phyloP scores from a whole-genome alignment of 768 basidiomycete species.

The Russula vinacea region DNA sequence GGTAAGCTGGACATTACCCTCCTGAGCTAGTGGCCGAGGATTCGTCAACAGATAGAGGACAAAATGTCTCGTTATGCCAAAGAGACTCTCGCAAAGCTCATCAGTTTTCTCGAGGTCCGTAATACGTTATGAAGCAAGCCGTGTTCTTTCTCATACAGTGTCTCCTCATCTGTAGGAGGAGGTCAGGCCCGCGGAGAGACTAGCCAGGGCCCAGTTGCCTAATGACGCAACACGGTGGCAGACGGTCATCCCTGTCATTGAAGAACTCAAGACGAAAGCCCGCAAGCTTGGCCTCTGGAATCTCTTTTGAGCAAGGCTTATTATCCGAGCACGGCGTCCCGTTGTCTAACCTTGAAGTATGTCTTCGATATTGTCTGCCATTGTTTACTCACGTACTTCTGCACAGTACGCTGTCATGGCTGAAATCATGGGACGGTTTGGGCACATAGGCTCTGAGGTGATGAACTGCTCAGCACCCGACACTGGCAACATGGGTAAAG shows the following conservation, averaged over 20 bases:
- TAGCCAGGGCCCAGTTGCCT: conserved; percentile 82
- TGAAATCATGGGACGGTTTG: conserved; percentile 85
- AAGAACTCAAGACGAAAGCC: conserved; percentile 83
- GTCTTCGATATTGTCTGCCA: conserved; percentile 21
- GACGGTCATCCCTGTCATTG: conserved; percentile 74
- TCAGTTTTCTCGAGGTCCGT: conserved; percentile 78
- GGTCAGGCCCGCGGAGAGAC: conserved; percentile 70
- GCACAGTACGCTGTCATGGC: conserved; percentile 97
- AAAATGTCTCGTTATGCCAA: conserved; percentile 91
- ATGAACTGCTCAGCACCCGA: conserved; percentile 96
- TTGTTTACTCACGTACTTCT: conserved; percentile 3
- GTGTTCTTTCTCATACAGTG: background rate
- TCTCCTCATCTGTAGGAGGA: conserved; percentile 59
- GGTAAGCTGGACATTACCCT: conserved; percentile 41
- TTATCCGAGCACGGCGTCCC: conserved; percentile 84
- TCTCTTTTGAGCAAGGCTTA: conserved; percentile 92
- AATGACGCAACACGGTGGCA: conserved; percentile 76
- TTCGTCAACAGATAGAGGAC: conserved; percentile 65
- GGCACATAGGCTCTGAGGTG: conserved; percentile 77
- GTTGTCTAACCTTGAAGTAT: conserved; percentile 90
- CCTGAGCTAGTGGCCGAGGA: conserved; percentile 16
- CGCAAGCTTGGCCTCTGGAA: conserved; percentile 93
- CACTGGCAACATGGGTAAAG: conserved; percentile 94
- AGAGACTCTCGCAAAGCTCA: conserved; percentile 77
- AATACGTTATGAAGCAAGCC: background rate